A percentile compares a stretch with the other conserved stretches of the same genome.
Evolutionary conservation across 2,329 filamentous ascomycete species (phyloP).

Genomic region (Nigrospora oryzae): DNA sequence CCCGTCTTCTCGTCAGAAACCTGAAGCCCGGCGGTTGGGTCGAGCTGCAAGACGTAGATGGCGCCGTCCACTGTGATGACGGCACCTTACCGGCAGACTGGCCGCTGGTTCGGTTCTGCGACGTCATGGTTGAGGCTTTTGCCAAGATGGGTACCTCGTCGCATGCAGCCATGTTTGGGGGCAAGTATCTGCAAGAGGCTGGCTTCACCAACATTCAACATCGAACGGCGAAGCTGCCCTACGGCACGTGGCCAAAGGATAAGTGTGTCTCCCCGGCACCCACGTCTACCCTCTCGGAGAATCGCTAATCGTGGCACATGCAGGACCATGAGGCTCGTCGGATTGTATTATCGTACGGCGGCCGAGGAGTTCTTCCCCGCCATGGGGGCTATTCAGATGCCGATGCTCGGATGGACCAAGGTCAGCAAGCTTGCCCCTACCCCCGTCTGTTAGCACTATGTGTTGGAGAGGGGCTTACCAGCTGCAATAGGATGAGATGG

Average conservation of each 20-base stretch:
- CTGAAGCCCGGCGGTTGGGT: conserved; percentile 35
- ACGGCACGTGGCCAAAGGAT: conserved; percentile 17
- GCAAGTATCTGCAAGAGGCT: conserved; percentile 20
- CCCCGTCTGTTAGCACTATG: background rate
- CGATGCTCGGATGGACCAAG: conserved; percentile 25
- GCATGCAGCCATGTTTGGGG: conserved; percentile 27
- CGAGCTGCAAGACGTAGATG: conserved; percentile 36
- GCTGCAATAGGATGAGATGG: conserved; percentile 11
- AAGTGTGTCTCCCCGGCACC: conserved; percentile 7
- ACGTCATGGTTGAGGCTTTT: conserved; percentile 25
- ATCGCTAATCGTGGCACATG: background rate
- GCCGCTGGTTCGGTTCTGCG: conserved; percentile 23
- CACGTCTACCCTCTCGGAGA: no score
- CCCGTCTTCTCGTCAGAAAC: conserved; percentile 14
- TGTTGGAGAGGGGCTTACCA: background rate
- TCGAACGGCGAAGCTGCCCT: conserved; percentile 13
- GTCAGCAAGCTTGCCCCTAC: background rate
- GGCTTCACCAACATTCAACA: conserved; percentile 16
- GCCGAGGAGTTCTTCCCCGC: conserved; percentile 32
- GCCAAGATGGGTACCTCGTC: conserved; percentile 26
- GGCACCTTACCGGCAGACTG: conserved; percentile 21
- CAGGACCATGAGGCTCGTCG: conserved; percentile 28
- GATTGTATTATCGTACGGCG: conserved; percentile 30
- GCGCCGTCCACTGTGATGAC: conserved; percentile 27
- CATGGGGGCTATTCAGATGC: conserved; percentile 29